Evolutionary conservation across 2,329 filamentous ascomycete genomes (phyloP), one percentile per base, ranked within the genome.

Genomic region (Huntiella omanensis): DNA sequence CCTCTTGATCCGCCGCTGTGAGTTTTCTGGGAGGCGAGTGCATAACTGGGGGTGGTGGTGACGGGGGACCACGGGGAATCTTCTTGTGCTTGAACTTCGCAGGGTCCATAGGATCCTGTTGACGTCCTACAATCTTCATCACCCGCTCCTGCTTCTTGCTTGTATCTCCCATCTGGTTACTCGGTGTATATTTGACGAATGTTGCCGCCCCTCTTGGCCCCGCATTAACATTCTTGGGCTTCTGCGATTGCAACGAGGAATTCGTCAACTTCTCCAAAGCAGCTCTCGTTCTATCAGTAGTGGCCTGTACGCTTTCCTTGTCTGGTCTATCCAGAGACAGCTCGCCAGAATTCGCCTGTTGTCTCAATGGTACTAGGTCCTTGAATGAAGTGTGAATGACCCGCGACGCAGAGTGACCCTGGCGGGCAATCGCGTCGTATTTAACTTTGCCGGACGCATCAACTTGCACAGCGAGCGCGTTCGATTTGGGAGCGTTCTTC

Each of bases 21-120:
- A 98, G 70, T 58, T 96, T 98, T 51, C 91, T 71, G 0, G 91
- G 87, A 11, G 91, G 91, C 2, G 85, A 94, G 60, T 93, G 87
- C 76, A 98, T 84, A 42, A 98, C 77, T 2, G 91, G 91, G 12
- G 91, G 84, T 1, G 91, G 91, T 3, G 91, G 91, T 43, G 82
- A 91, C 0, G 88, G 87, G 7, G 91, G 87, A 33, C 88, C 87
- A 55, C 85, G 75, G 7, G 88, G 88, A 49, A 98, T 93, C 65
- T 95, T 94, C 70, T 96, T 96, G 66, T 95, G 85, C 64, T 96
- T 96, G 67, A 96, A 95, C 58, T 95, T 96, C 2, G 91, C 88
- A 1, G 91, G 91, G 58, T 95, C 88, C 80, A 95, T 83, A 0
- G 91, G 91, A 62, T 98, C 91, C 54, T 80, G 73, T 60, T 96